phyloP scores from a whole-genome alignment of 208 protist genomes.

The Acanthamoeba divionensis region DNA sequence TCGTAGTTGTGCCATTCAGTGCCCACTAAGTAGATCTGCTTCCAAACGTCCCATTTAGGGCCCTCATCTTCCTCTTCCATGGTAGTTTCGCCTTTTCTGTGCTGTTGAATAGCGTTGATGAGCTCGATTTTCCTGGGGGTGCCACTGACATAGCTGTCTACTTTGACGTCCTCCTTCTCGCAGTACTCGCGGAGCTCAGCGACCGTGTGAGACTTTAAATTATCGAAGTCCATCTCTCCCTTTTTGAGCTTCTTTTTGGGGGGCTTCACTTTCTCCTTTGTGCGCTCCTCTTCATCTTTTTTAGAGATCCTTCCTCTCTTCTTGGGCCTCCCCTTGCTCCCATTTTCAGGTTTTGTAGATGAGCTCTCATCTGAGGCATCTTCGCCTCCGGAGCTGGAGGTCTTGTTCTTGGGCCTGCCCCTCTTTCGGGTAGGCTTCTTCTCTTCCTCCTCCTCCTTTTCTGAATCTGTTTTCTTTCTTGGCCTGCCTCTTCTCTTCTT shows the following conservation, averaged over 20 bases:
- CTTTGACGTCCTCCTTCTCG: background rate
- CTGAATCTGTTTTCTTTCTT: conserved; percentile 2
- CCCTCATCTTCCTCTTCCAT: conserved; percentile 14
- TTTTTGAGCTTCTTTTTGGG: background rate
- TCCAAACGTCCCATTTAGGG: conserved; percentile 55
- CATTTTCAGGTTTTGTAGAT: too few species aligned
- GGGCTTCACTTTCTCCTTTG: background rate
- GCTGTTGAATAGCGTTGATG: conserved; percentile 27
- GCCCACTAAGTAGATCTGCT: conserved; percentile 62
- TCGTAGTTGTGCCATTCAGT: conserved; percentile 62
- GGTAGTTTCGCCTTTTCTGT: background rate
- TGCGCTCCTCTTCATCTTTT: background rate
- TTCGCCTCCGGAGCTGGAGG: background rate
- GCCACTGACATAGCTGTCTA: background rate
- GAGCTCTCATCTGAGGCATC: too few species aligned
- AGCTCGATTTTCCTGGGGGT: background rate
- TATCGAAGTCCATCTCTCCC: background rate
- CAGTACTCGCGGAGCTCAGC: background rate
- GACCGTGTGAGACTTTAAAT: background rate
- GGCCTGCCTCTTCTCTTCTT: conserved; percentile 34
- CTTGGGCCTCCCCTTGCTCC: background rate
- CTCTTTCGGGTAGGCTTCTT: background rate
- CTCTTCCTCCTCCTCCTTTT: background rate
- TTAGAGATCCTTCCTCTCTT: background rate
- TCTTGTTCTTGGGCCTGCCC: background rate